Evolutionary conservation across 164 flowering plant species (phyloP), one percentile per base, ranked within the genome.

Genomic region (Euptelea pleiosperma): DNA sequence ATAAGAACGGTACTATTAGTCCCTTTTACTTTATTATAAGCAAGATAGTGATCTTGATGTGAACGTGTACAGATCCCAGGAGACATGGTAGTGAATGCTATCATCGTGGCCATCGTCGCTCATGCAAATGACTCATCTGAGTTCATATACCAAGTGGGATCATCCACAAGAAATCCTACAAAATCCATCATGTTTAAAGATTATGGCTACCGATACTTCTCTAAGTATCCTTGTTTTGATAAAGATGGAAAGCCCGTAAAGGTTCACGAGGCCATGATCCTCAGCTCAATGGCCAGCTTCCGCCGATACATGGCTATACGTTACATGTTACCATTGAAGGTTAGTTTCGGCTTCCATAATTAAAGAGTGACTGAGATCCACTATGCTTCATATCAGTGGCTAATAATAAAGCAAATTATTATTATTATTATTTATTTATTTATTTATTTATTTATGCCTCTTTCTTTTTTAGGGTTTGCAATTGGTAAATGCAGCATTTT

Each of bases 71-170:
- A 90, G 97, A 80, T 90, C 16, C 98, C 98, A 6, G 93, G 89
- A 8, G 96, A 91, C 48, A 82, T 86, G 87, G 98, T 88, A 60
- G 88, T 82, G 61, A 91, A 91, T 74, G 73, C 91, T 1, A 81
- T 84, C 34, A 63, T 91, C 0, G 80, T 68, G 25, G 73, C 89
- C 0, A 84, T 83, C 74, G 78, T 52, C 2, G 76, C 67, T 33
- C 83, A 85, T 68, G 76, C 76, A 14, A 59, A 71, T 42, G 58
- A 77, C 28, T 65, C 71, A 0, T 19, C 41, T 0, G 64, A 58
- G 33, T 40, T 28, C 10, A 74, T 85, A 3, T 85, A 84, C 61
- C 97, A 87, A 6, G 66, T 90, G 1, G 82, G 92, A 0, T 84
- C 95, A 0, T 87, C 97, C 0, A 15, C 53, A 6, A 67, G 66